A percentile compares a stretch with the other conserved stretches of the same genome.
These are phyloP conservation scores for Tuber melanosporum DNA, from an alignment of 495 filamentous ascomycete genomes.

Conservation along the genomic window DNA sequence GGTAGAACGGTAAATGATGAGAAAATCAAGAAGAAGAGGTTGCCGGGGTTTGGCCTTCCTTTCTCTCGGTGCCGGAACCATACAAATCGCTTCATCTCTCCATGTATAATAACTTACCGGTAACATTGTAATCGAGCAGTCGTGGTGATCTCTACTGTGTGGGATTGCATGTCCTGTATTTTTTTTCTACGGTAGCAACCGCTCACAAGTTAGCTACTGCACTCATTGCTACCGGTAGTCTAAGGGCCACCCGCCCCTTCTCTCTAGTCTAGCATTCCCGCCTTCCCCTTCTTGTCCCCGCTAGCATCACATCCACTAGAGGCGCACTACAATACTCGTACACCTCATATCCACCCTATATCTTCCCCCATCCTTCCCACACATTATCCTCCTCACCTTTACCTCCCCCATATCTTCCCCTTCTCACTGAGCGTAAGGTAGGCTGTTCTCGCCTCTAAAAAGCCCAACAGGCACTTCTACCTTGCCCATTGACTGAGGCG, in stretches of 20 bases:
- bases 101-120: not conserved
- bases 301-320: not conserved
- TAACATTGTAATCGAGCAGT: not conserved
- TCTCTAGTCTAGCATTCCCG: not conserved
- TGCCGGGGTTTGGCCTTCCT: not conserved
- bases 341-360: not conserved
- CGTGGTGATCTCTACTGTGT: not conserved
- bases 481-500: not conserved
- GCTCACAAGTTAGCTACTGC: no score
- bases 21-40: not conserved
- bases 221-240: not conserved
- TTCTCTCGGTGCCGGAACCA: not conserved
- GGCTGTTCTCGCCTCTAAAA: not conserved
- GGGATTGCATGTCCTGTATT: not conserved
- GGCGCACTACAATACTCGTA: not conserved
- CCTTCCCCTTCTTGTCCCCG: constrained; percentile 1
- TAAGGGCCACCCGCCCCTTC: not conserved
- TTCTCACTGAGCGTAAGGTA: not conserved
- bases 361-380: not conserved
- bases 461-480: not conserved
- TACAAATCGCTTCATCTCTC: not conserved
- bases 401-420: not conserved
- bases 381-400: not conserved
- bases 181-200: not conserved
- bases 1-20: not conserved